Evolutionary conservation across 2,329 filamentous ascomycete genomes (phyloP), one percentile per base, ranked within the genome.

Genomic region (Bipolaris bicolor): DNA sequence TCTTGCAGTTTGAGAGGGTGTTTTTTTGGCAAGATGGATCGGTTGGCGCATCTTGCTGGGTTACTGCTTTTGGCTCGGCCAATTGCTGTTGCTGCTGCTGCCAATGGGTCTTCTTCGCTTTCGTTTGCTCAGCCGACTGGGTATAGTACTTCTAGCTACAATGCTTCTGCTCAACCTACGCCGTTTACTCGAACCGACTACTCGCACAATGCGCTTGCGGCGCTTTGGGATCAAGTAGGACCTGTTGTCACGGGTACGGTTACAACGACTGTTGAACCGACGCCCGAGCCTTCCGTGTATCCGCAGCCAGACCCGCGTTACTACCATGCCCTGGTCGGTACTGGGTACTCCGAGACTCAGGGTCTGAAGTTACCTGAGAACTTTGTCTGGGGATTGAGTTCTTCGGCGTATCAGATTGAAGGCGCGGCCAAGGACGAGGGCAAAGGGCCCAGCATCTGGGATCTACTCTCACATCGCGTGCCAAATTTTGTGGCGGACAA

Each of bases 161-260:
- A 82, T 68, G 72, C 71, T 36, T 78, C 78, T 5, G 76, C 78
- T 1, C 78, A 79, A 22, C 77, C 76, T 18, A 79, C 80, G 13
- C 73, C 79, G 10, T 69, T 78, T 40, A 75, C 69, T 3, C 79
- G 80, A 34, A 76, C 70, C 1, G 77, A 80, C 54, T 83, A 81
- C 66, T 80, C 79, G 0, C 77, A 82, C 48, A 77, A 81, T 58
- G 77, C 77, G 16, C 71, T 83, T 18, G 78, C 75, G 3, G 77
- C 79, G 37, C 70, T 81, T 9, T 81, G 79, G 79, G 74, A 80
- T 52, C 75, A 79, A 49, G 74, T 81, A 22, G 79, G 79, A 0
- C 77, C 77, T 11, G 70, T 81, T 22, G 69, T 73, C 24, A 73
- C 75, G 6, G 79, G 79, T 1, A 74, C 78, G 0, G 71, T 81